Evolutionary conservation across 225 moss, liverwort and hornwort genomes (phyloP).

Genomic region (Bryoerythrophyllum caledonicum): DNA sequence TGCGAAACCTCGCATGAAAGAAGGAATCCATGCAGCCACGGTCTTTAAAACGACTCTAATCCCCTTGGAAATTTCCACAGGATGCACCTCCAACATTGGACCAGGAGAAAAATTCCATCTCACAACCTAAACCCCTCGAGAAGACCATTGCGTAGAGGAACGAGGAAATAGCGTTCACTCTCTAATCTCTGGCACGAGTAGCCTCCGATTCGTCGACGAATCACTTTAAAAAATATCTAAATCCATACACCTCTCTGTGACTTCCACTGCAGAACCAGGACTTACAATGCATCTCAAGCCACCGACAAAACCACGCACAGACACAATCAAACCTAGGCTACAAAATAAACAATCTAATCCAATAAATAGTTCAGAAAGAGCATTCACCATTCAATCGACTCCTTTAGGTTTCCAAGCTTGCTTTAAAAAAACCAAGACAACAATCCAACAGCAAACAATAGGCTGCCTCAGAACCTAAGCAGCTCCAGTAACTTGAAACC

Average conservation of each 20-base stretch:
- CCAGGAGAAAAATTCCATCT: neutral
- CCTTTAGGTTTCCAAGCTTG: neutral
- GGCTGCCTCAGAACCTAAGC: neutral
- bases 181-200: conserved; percentile 2
- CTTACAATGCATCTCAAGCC: neutral
- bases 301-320: neutral
- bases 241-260: neutral
- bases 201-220: neutral
- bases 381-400: conserved; percentile 11
- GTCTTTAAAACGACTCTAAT: conserved; percentile 2
- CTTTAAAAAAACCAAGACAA: neutral
- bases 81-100: conserved; percentile 4
- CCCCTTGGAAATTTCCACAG: neutral
- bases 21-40: neutral
- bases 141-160: neutral
- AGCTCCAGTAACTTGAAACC: conserved; percentile 30
- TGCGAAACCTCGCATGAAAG: neutral
- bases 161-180: neutral
- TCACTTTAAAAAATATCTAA: conserved; percentile 11
- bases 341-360: neutral
- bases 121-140: conserved; percentile 24
- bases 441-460: neutral
- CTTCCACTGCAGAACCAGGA: conserved; percentile 7
- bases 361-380: neutral
- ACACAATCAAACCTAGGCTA: neutral